phyloP scores from a whole-genome alignment of 2,329 filamentous ascomycete genomes.

The Beauveria asiatica region DNA sequence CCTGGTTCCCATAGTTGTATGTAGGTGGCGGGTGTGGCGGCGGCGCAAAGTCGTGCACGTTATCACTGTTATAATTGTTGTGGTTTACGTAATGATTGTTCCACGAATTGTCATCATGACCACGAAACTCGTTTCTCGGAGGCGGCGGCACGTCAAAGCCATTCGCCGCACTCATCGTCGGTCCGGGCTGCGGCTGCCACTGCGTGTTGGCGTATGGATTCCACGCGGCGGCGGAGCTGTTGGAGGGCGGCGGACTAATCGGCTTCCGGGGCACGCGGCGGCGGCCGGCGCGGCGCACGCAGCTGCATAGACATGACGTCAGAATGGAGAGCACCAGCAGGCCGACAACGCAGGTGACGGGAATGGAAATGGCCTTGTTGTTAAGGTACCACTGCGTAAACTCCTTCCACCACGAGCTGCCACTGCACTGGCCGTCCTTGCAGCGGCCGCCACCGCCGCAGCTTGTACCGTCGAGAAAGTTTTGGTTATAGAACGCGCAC shows the following conservation, averaged over 20 bases:
- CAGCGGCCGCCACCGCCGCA: conserved; percentile 78
- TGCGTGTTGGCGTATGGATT: conserved; percentile 14
- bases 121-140: neutral
- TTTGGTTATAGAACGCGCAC: conserved; percentile 75
- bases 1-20: conserved; percentile 8
- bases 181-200: conserved; percentile 12
- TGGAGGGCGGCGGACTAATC: conserved; percentile 14
- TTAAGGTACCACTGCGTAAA: conserved; percentile 66
- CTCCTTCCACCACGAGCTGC: conserved; percentile 59
- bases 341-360: conserved; percentile 63
- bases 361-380: conserved; percentile 77
- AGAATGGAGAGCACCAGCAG: conserved; percentile 62
- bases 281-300: conserved; percentile 20
- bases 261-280: conserved; percentile 19
- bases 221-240: conserved; percentile 6
- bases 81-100: neutral
- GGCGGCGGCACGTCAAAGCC: neutral
- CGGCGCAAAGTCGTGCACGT: conserved; percentile 4
- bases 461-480: conserved; percentile 85
- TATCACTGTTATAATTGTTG: neutral
- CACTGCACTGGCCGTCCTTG: conserved; percentile 67
- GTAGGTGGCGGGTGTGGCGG: conserved; percentile 5
- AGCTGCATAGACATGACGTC: conserved; percentile 55
- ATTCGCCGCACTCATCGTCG: conserved; percentile 12
- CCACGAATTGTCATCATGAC: neutral